Percentiles rank a stretch among this genome's conserved stretches.
These are phyloP conservation scores for Paecilomyces formosus DNA, from an alignment of 2,329 filamentous ascomycete genomes.

Conservation along the genomic window DNA sequence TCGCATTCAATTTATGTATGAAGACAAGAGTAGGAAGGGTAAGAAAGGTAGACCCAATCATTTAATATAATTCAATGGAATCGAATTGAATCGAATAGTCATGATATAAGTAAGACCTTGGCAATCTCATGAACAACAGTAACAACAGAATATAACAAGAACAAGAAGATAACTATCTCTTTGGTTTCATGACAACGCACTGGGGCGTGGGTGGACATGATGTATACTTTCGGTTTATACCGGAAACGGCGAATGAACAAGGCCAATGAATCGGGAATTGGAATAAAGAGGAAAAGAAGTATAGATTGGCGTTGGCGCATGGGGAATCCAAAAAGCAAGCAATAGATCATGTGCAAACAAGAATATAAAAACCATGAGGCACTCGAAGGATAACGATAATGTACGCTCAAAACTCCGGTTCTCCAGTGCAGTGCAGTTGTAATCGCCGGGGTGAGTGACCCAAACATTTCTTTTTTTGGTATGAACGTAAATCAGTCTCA, in stretches of 20 bases:
- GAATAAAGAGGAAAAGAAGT: background rate
- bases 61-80: no score
- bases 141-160: background rate
- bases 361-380: constrained; percentile 3
- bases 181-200: background rate
- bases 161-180: background rate
- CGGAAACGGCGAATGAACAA: background rate
- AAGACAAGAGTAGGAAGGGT: no score
- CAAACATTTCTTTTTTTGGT: background rate
- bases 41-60: no score
- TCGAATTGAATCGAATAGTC: no score
- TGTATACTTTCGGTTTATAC: background rate
- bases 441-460: background rate
- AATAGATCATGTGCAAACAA: background rate
- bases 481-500: background rate
- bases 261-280: background rate
- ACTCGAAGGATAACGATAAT: constrained; percentile 3
- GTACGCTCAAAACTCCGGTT: constrained; percentile 14
- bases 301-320: background rate
- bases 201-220: background rate
- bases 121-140: background rate
- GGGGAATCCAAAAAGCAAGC: background rate
- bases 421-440: constrained; percentile 10
- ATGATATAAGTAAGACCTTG: background rate
- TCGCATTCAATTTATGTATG: no score